Percentiles rank a stretch among this genome's conserved stretches.
Evolutionary conservation across 208 protist genomes (phyloP).

Genomic region (Trypanosoma cruzi): DNA sequence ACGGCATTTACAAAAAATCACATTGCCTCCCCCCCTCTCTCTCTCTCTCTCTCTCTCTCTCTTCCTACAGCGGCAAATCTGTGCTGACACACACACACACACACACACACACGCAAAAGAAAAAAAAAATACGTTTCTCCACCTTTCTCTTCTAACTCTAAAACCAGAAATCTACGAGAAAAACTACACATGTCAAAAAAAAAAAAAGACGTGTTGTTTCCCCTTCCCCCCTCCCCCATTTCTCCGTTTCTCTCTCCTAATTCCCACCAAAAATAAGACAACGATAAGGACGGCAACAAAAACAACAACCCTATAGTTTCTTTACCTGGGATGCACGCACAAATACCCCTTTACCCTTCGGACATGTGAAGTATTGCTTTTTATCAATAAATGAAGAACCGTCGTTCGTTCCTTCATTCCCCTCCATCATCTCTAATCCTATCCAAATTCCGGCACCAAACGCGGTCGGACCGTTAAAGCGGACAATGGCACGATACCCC

Average conservation of each 20-base stretch:
- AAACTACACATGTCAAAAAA: slow-evolving; percentile 19
- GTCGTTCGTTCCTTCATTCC: slow-evolving; percentile 90
- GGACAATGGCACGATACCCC: slow-evolving; percentile 78
- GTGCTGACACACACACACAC: no score
- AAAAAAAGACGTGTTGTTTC: slow-evolving; percentile 4
- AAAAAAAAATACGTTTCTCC: not conserved
- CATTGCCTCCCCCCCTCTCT: not conserved
- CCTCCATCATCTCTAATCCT: slow-evolving; percentile 91
- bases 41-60: not conserved
- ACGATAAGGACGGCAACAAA: not conserved
- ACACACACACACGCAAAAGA: slow-evolving; percentile 2
- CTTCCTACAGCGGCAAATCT: not conserved
- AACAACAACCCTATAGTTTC: slow-evolving; percentile 33
- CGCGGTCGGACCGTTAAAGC: slow-evolving; percentile 81
- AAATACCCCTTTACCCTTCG: slow-evolving; percentile 90
- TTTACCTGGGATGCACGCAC: slow-evolving; percentile 89
- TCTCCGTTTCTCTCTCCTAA: slow-evolving; percentile 8
- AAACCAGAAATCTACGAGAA: slow-evolving; percentile 13
- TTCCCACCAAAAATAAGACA: not conserved
- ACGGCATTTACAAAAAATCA: not conserved
- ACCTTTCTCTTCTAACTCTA: slow-evolving; percentile 13
- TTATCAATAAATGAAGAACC: slow-evolving; percentile 92
- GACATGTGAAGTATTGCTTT: slow-evolving; percentile 90
- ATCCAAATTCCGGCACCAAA: slow-evolving; percentile 90
- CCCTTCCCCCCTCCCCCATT: not conserved